Evolutionary conservation across 371 early-diverging fungal genomes (phyloP).

Genomic region (Coemansia sp.): DNA sequence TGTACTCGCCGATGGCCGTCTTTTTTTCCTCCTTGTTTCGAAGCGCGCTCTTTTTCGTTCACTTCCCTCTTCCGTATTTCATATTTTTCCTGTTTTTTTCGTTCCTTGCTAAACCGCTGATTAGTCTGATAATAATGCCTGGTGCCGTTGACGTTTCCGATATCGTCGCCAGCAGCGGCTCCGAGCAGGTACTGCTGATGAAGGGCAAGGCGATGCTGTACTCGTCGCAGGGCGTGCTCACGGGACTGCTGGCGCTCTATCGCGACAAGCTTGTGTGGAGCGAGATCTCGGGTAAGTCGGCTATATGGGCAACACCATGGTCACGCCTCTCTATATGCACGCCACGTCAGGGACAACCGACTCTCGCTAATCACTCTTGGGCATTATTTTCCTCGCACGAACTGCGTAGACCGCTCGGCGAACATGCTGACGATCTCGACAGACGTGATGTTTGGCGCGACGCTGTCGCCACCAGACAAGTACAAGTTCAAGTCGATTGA

Average conservation of each 20-base stretch:
- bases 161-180: constrained; percentile 7
- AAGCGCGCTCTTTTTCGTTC: not conserved
- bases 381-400: too few species aligned
- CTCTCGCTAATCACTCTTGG: too few species aligned
- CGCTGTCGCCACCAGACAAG: constrained; percentile 43
- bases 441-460: constrained; percentile 49
- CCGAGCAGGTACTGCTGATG: constrained; percentile 26
- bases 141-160: constrained; percentile 33
- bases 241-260: constrained; percentile 38
- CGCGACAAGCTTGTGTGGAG: constrained; percentile 41
- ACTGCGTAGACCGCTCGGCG: constrained; percentile 35
- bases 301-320: too few species aligned
- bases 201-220: constrained; percentile 38
- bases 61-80: not conserved
- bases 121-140: constrained; percentile 18
- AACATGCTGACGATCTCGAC: constrained; percentile 49
- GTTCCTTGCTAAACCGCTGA: not conserved
- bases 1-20: not conserved
- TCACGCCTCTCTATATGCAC: too few species aligned
- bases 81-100: not conserved
- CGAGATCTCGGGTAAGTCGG: constrained; percentile 44
- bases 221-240: constrained; percentile 44
- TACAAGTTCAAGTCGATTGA: constrained; percentile 51
- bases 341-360: too few species aligned
- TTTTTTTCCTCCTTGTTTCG: not conserved